Percentiles rank a stretch among this genome's conserved stretches.
These are phyloP conservation scores for Mrakia hoshinonis DNA, from an alignment of 768 basidiomycete genomes.

Conservation along the genomic window DNA sequence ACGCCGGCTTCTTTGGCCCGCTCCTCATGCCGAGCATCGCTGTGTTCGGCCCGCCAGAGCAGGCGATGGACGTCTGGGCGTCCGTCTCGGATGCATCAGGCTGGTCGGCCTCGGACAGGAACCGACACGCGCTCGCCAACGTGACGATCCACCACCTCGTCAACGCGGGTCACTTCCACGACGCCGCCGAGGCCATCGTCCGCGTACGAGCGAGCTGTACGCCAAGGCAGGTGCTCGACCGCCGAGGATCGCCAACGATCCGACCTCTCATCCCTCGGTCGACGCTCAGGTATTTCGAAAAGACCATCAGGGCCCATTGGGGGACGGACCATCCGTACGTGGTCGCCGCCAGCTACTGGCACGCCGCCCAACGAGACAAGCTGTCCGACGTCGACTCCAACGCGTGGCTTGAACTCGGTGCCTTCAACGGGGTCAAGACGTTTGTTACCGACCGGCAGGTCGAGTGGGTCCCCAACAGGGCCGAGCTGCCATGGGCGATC, in stretches of 20 bases:
- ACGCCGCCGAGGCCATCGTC: neutral
- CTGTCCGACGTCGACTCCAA: no score
- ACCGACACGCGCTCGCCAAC: neutral
- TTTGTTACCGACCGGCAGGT: no score
- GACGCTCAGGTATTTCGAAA: no score
- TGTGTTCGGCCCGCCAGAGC: conserved; percentile 6
- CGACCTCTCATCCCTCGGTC: neutral
- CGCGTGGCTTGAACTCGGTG: no score
- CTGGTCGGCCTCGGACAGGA: neutral
- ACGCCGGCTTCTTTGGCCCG: conserved; percentile 12
- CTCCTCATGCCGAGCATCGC: neutral
- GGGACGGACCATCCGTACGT: neutral
- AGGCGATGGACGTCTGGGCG: neutral
- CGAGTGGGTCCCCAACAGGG: neutral
- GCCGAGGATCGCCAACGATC: no score
- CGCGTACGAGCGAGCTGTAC: neutral
- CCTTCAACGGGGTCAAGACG: no score
- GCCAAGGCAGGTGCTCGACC: neutral
- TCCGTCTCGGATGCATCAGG: conserved; percentile 10
- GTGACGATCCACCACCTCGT: neutral
- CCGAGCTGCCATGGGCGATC: conserved; percentile 2
- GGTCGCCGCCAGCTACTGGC: neutral
- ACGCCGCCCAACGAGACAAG: neutral
- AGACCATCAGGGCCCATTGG: neutral
- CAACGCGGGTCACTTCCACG: conserved; percentile 1